Conservation (phyloP, 345 rosid genomes). For the Eucalyptus shirleyi region DNA sequence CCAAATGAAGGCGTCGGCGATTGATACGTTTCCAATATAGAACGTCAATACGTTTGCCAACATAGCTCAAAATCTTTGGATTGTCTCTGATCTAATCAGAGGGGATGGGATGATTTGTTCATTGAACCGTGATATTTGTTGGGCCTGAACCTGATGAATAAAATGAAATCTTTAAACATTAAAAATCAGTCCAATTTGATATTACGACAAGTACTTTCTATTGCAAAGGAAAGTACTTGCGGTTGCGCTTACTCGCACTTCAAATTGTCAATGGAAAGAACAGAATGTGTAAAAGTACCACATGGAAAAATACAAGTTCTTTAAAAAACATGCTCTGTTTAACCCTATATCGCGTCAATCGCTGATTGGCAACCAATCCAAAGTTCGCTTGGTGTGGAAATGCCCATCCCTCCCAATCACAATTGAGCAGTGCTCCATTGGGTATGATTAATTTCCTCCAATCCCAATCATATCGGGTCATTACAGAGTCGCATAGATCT, state of each 20-base stretch:
- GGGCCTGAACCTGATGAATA: background rate
- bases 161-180: background rate
- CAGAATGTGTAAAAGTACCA: background rate
- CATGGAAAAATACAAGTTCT: background rate
- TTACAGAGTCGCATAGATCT: background rate
- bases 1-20: background rate
- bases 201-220: background rate
- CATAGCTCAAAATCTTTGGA: background rate
- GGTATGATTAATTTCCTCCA: background rate
- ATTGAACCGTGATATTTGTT: background rate
- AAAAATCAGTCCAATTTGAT: background rate
- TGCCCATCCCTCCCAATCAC: background rate
- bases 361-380: background rate
- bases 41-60: background rate
- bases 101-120: background rate
- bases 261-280: background rate
- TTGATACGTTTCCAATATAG: background rate
- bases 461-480: background rate
- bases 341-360: rapidly evolving
- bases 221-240: background rate
- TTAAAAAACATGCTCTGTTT: background rate
- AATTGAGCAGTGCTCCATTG: background rate
- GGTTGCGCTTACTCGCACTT: background rate
- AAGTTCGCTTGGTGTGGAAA: background rate
- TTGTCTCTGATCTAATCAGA: background rate